Evolutionary conservation across 331 rosid genomes (phyloP), one percentile per base, ranked within the genome.

Genomic region (Telfairia occidentalis): DNA sequence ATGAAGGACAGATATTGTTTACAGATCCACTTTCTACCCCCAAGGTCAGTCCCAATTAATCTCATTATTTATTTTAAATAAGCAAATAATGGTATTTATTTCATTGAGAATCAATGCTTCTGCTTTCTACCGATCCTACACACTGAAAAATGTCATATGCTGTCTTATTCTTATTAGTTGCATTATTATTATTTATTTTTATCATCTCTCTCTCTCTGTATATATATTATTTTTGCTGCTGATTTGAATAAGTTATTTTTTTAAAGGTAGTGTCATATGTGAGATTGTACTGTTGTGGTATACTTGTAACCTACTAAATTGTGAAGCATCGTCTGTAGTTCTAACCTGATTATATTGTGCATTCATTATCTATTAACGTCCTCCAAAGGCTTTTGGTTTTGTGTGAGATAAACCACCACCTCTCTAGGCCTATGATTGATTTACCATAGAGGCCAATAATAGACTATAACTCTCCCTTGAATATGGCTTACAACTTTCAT

Each of bases 11-110:
- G 75, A 87, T 94, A 73, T 63, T 94, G 58, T 94, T 94, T 78
- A 89, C 98, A 0, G 98, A 94, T 83, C 97, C 98, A 53, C 97
- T 94, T 79, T 88, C 83, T 81, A 94, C 96, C 37, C 98, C 98
- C 21, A 94, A 94, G 97, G 98, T 93, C 76, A 53, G 65, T 53
- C 9, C 89, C 78, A 46, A 69, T 48, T 9, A 52, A 58, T 76
- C 74, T 16, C 52, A 11, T 48, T 46, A 23, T 19, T 21, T 42
- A 24, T 42, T 40, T 9, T 13, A 21, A 29, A 37, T n/a, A 42
- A 67, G 54, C 37, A 69, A 69, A 69, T 13, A 42, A 69, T 69
- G 38, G 18, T 24, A 12, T 5, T 40, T 37, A 24, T 43, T 69
- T 69, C 55, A 43, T 28, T 29, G 54, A 7, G 38, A 45, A 70